Evolutionary conservation across 2,329 filamentous ascomycete species (phyloP).

Genomic region (Penicillium sp.): DNA sequence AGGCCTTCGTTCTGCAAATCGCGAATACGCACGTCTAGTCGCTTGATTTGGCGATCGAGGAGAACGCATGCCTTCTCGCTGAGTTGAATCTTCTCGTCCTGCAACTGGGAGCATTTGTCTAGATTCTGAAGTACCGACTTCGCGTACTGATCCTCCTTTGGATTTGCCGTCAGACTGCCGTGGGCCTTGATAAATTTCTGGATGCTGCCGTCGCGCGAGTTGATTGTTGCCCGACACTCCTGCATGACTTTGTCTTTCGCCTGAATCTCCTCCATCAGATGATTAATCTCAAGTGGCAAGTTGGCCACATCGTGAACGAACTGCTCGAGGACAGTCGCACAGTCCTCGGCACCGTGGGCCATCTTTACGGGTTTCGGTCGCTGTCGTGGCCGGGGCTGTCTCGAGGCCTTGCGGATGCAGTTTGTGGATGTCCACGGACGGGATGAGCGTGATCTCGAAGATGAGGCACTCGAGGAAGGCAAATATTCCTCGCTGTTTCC

Average conservation of each 20-base stretch:
- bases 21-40: conserved; percentile 64
- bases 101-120: conserved; percentile 61
- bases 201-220: conserved; percentile 62
- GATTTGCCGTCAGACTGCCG: conserved; percentile 64
- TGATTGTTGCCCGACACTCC: conserved; percentile 61
- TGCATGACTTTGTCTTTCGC: conserved; percentile 66
- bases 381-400: not conserved
- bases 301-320: conserved; percentile 69
- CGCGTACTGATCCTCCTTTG: conserved; percentile 65
- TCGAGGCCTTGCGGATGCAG: not conserved
- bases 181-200: conserved; percentile 69
- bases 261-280: conserved; percentile 69
- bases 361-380: conserved; percentile 33
- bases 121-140: conserved; percentile 62
- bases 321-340: conserved; percentile 66
- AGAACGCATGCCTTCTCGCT: conserved; percentile 64
- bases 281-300: conserved; percentile 66
- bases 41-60: conserved; percentile 67
- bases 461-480: not conserved
- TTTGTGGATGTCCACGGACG: not conserved
- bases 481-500: not conserved
- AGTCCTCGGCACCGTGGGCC: conserved; percentile 60
- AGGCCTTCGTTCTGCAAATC: conserved; percentile 64
- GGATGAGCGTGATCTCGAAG: not conserved
- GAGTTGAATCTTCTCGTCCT: conserved; percentile 65